Percentiles rank a stretch among this genome's conserved stretches.
These are phyloP conservation scores for Apiotrichum brassicae DNA, from an alignment of 1,284 basidiomycete genomes.

Conservation along the genomic window DNA sequence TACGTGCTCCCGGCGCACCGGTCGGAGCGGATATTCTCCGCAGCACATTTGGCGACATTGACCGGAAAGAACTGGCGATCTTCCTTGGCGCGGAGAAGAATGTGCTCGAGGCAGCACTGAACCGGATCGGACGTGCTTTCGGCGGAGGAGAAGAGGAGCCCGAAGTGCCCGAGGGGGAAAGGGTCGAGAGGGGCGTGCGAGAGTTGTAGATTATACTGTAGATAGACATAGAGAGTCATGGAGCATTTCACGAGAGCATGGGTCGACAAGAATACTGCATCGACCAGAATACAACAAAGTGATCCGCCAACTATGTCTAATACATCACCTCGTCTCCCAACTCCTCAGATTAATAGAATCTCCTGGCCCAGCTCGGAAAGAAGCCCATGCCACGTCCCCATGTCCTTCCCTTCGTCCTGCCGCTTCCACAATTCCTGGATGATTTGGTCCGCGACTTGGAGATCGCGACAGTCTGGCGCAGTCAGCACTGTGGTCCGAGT, in stretches of 20 bases:
- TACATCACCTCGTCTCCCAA: background rate
- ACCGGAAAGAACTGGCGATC: background rate
- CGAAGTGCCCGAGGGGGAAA: constrained; percentile 7
- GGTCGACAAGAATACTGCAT: background rate
- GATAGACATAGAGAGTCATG: background rate
- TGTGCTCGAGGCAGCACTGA: constrained; percentile 3
- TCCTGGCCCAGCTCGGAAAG: constrained; percentile 13
- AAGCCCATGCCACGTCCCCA: constrained; percentile 13
- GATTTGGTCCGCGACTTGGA: background rate
- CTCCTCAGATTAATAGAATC: background rate
- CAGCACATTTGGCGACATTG: background rate
- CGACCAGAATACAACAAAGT: no score
- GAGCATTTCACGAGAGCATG: no score
- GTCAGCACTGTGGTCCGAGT: background rate
- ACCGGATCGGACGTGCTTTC: constrained; percentile 5
- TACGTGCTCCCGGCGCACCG: background rate
- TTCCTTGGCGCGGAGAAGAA: background rate
- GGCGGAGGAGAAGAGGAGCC: constrained; percentile 4
- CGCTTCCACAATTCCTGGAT: background rate
- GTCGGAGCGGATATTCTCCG: background rate
- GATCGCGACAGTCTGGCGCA: constrained; percentile 4
- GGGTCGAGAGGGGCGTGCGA: constrained; percentile 16
- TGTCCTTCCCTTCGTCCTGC: background rate
- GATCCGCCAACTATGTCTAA: no score
- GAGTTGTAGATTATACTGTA: constrained; percentile 8